Base-by-base conservation (phyloP, 169 alveolate species). In the Eimeria praecox region DNA sequence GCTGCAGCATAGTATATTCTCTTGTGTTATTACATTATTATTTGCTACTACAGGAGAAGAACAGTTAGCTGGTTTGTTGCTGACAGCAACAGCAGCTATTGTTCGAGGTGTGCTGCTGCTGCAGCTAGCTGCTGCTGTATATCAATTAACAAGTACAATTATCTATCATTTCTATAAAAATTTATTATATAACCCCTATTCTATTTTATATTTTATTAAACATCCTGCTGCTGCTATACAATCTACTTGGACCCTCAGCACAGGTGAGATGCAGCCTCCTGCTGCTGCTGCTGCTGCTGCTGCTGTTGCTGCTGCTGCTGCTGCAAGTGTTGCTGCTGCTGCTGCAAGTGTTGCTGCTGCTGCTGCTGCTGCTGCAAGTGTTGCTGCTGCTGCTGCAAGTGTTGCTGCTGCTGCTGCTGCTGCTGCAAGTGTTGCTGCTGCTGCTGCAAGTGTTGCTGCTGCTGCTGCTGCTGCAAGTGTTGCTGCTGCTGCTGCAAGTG, bases 251-350 rank as follows among this genome's bases (percentile, higher is more conserved):
- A 52, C 16, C 73, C 30, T 82, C 46, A 82, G 90, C 73, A 82
- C 90, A 18, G 90, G 90, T 52, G 71, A 82, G 73, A 8, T 82
- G 90, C 73, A 49, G 90, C 71, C 71, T 82, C 52, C 90, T 82
- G 71, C 73, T 82, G 73, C 71, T 82, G 66, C 46, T 27, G 46
- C 73, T 20, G 73, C 64, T 44, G 44, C 35, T 49, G 71, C 22
- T 20, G 87, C 35, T 9, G 87, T 33, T 38, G 27, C 52, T 49
- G 27, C 0, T 44, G n/a, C 62, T n/a, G 54, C 62, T 30, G 87
- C 64, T 10, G 87, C 87, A n/a, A n/a, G n/a, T 38, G 1, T 46
- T 12, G 38, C 49, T 12, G n/a, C 73, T 35, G 73, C 24, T 52
- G 71, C 46, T 30, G 22, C 73, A n/a, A n/a, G n/a, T 44, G 44